A percentile compares a stretch with the other conserved stretches of the same genome.
These are phyloP conservation scores for Geosmithia morbida DNA, from an alignment of 2,329 filamentous ascomycete genomes.

Conservation along the genomic window DNA sequence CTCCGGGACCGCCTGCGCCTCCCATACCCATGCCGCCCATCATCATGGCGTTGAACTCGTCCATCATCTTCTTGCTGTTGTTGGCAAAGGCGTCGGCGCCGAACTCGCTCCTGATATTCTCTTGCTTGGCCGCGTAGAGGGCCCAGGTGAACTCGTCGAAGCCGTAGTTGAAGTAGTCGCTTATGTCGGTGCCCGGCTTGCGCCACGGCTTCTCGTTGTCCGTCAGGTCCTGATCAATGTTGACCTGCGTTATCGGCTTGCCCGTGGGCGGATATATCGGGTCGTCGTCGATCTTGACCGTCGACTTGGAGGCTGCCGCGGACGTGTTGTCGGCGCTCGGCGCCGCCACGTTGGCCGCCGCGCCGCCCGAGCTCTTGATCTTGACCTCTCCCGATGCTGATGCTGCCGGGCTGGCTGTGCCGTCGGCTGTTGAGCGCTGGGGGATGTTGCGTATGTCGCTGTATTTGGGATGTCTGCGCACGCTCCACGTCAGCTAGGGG, in stretches of 20 bases:
- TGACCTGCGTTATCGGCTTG: slow-evolving; percentile 64
- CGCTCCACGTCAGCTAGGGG: not conserved
- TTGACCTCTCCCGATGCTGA: slow-evolving; percentile 20
- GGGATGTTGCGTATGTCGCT: slow-evolving; percentile 53
- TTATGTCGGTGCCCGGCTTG: slow-evolving; percentile 83
- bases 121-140: slow-evolving; percentile 81
- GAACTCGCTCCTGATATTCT: slow-evolving; percentile 62
- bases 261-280: slow-evolving; percentile 68
- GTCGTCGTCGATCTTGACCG: slow-evolving; percentile 70
- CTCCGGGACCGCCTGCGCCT: slow-evolving; percentile 11
- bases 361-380: slow-evolving; percentile 5
- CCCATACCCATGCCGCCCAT: slow-evolving; percentile 33
- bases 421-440: slow-evolving; percentile 40
- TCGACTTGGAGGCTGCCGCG: slow-evolving; percentile 61
- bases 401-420: slow-evolving; percentile 13
- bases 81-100: slow-evolving; percentile 47
- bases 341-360: slow-evolving; percentile 14
- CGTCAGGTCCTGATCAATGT: slow-evolving; percentile 59
- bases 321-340: slow-evolving; percentile 40
- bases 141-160: slow-evolving; percentile 99
- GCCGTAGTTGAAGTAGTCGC: slow-evolving; percentile 97
- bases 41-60: slow-evolving; percentile 55
- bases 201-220: slow-evolving; percentile 91
- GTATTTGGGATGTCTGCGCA: slow-evolving; percentile 40
- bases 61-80: slow-evolving; percentile 67